These are phyloP conservation scores for Melastoma candidum DNA, from an alignment of 441 rosid genomes.

Conservation along the genomic window DNA sequence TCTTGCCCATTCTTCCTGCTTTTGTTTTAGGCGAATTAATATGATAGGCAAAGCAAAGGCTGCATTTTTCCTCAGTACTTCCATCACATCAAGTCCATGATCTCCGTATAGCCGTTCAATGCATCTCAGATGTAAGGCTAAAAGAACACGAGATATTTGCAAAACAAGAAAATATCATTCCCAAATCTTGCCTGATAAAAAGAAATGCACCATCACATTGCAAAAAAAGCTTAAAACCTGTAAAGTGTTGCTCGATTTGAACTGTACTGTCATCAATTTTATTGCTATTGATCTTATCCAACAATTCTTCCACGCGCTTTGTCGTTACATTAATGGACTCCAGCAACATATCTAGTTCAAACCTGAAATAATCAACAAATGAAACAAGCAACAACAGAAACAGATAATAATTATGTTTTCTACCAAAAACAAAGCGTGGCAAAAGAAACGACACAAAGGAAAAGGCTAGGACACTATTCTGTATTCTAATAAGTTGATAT, in stretches of 20 bases:
- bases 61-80: conserved; percentile 71
- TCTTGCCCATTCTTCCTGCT: conserved; percentile 96
- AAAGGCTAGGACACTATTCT: no score
- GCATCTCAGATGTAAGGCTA: conserved; percentile 89
- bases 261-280: conserved; percentile 52
- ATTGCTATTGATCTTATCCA: conserved; percentile 64
- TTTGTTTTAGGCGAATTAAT: conserved; percentile 94
- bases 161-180: conserved; percentile 14
- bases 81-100: conserved; percentile 97
- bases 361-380: conserved; percentile 44
- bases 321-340: conserved; percentile 86
- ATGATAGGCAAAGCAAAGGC: conserved; percentile 88
- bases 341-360: conserved; percentile 95
- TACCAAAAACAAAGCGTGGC: not conserved
- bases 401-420: not conserved
- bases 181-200: not conserved
- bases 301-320: conserved; percentile 77
- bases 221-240: conserved; percentile 42
- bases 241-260: conserved; percentile 67
- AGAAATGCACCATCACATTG: not conserved
- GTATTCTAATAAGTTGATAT: no score
- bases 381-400: conserved; percentile 7
- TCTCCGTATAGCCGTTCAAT: conserved; percentile 94
- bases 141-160: conserved; percentile 14
- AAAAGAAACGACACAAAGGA: not conserved